Percentiles rank a stretch among this genome's conserved stretches.
Evolutionary conservation across 2,329 filamentous ascomycete species (phyloP).

Genomic region (Xylaria sp.): DNA sequence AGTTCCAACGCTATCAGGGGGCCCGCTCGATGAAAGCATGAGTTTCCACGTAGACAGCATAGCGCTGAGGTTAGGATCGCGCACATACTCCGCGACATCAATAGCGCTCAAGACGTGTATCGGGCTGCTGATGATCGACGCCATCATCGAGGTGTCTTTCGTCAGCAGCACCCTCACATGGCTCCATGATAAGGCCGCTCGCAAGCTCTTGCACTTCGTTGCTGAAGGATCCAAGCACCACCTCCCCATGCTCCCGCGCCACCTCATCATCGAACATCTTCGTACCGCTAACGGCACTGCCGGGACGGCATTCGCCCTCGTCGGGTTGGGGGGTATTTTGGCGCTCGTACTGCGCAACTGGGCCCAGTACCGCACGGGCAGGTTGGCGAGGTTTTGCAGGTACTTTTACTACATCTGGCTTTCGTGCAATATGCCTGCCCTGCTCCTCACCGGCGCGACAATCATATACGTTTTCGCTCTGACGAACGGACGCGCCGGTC

Average conservation of each 20-base stretch:
- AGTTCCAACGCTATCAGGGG: not conserved
- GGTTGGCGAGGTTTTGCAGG: constrained; percentile 18
- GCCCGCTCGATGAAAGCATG: not conserved
- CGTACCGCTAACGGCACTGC: constrained; percentile 56
- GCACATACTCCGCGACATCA: constrained; percentile 17
- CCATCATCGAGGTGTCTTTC: constrained; percentile 53
- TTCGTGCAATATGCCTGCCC: constrained; percentile 48
- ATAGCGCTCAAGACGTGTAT: constrained; percentile 44
- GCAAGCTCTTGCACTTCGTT: constrained; percentile 44
- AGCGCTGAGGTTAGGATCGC: not conserved
- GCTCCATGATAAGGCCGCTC: constrained; percentile 49
- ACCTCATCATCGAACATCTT: constrained; percentile 54
- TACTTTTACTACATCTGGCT: constrained; percentile 52
- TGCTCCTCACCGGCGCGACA: constrained; percentile 51
- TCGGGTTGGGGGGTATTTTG: constrained; percentile 50
- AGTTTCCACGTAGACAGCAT: not conserved
- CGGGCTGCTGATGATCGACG: constrained; percentile 51
- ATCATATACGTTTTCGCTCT: constrained; percentile 53
- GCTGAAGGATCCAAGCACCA: constrained; percentile 40
- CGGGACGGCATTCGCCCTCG: constrained; percentile 51
- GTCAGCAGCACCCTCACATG: constrained; percentile 54
- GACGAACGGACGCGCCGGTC: constrained; percentile 45
- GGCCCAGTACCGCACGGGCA: constrained; percentile 39
- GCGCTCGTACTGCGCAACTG: constrained; percentile 47
- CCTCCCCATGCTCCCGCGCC: constrained; percentile 47